phyloP scores from a whole-genome alignment of 768 basidiomycete genomes.

The Lepiota brunneoincarnata region DNA sequence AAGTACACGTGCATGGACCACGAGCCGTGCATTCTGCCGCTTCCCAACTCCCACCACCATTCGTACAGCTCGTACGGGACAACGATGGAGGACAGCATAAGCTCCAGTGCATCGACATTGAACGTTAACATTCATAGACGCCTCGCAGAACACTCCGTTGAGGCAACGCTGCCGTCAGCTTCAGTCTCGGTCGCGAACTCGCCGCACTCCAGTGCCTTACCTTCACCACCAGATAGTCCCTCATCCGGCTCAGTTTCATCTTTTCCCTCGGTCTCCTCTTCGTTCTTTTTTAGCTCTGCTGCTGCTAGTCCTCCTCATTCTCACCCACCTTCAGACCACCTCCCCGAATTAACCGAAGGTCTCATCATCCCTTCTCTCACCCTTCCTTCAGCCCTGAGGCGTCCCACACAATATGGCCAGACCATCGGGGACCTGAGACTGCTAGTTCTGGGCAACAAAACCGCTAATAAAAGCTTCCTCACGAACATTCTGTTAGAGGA shows the following conservation, averaged over 20 bases:
- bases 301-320: slow-evolving; percentile 63
- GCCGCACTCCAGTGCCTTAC: slow-evolving; percentile 45
- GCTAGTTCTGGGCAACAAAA: slow-evolving; percentile 48
- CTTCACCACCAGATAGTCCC: slow-evolving; percentile 63
- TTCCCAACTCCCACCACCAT: not conserved
- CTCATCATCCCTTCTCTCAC: slow-evolving; percentile 70
- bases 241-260: slow-evolving; percentile 64
- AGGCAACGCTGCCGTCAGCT: slow-evolving; percentile 7
- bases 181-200: slow-evolving; percentile 41
- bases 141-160: slow-evolving; percentile 16
- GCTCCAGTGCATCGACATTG: slow-evolving; percentile 37
- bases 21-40: not conserved
- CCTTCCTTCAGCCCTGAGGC: slow-evolving; percentile 58
- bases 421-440: slow-evolving; percentile 61
- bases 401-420: slow-evolving; percentile 67
- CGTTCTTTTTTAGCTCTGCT: slow-evolving; percentile 77
- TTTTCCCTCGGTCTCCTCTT: slow-evolving; percentile 68
- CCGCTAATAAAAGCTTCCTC: slow-evolving; percentile 43
- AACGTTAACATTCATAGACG: slow-evolving; percentile 21
- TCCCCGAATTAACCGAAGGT: slow-evolving; percentile 23
- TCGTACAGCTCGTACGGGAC: not conserved
- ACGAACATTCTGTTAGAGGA: slow-evolving; percentile 52
- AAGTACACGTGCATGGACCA: not conserved
- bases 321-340: slow-evolving; percentile 32
- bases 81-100: slow-evolving; percentile 29